Conservation (phyloP, 139 green algal species). For the Chlamydomonas schloesseri region DNA sequence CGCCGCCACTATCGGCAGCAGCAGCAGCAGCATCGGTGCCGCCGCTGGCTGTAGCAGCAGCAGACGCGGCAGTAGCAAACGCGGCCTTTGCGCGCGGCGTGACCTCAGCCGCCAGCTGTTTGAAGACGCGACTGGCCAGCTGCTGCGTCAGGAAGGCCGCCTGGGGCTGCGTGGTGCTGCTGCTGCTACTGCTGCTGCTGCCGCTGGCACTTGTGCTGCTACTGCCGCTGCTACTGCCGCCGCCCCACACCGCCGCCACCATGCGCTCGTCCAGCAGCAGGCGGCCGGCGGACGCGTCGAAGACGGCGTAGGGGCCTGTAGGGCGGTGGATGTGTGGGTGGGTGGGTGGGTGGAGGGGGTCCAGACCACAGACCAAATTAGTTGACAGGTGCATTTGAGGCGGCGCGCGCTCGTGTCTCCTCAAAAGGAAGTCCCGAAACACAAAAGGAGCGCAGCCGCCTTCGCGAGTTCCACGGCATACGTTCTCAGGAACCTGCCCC, state of each 20-base stretch:
- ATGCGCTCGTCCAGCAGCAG: conserved; percentile 13
- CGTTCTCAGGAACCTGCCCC: too few species aligned
- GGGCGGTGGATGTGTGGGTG: too few species aligned
- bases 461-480: too few species aligned
- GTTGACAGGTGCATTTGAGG: too few species aligned
- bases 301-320: conserved; percentile 24
- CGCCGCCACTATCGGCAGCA: too few species aligned
- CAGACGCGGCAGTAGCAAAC: neutral
- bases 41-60: neutral
- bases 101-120: neutral
- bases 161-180: neutral
- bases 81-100: neutral
- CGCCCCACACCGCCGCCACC: conserved; percentile 5
- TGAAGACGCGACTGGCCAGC: conserved; percentile 11
- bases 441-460: too few species aligned
- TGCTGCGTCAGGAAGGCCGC: neutral
- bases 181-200: neutral
- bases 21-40: neutral
- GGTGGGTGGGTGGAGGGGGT: too few species aligned
- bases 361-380: too few species aligned
- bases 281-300: neutral
- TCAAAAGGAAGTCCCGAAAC: too few species aligned
- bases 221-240: neutral
- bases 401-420: too few species aligned
- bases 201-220: neutral